Conservation (phyloP, 768 basidiomycete species). For the Lactarius akahatsu region DNA sequence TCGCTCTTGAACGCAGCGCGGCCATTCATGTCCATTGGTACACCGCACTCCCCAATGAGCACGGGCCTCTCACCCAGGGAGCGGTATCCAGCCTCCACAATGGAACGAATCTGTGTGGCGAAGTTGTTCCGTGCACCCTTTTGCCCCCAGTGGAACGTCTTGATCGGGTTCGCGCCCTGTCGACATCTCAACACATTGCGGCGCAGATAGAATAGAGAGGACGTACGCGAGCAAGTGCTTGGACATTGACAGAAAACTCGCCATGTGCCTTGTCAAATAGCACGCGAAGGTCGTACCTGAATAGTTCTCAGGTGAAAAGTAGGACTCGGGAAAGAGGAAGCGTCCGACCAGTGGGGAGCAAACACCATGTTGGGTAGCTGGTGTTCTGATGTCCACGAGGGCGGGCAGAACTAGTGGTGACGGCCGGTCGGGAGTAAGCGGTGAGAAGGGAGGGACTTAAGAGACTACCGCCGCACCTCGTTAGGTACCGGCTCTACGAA, state of each 20-base stretch:
- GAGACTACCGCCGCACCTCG: conserved; percentile 53
- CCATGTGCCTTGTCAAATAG: conserved; percentile 84
- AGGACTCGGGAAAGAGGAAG: conserved; percentile 27
- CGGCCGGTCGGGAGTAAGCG: neutral
- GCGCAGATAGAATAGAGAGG: neutral
- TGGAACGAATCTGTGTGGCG: conserved; percentile 72
- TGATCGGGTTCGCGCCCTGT: conserved; percentile 83
- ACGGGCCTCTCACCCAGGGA: conserved; percentile 80
- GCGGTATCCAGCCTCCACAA: conserved; percentile 66
- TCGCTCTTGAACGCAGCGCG: conserved; percentile 60
- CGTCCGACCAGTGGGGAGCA: conserved; percentile 67
- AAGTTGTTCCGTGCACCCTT: conserved; percentile 80
- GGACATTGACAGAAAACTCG: conserved; percentile 88
- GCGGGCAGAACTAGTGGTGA: conserved; percentile 67
- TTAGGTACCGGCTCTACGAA: conserved; percentile 92
- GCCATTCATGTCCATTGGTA: conserved; percentile 93
- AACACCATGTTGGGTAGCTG: conserved; percentile 64
- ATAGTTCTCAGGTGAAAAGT: neutral
- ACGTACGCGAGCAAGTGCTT: conserved; percentile 81
- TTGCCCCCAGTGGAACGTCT: conserved; percentile 87
- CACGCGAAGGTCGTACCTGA: conserved; percentile 88
- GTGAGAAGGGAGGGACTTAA: neutral
- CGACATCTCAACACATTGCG: conserved; percentile 22
- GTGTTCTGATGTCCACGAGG: conserved; percentile 68
- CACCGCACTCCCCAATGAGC: conserved; percentile 88